These are phyloP conservation scores for Debaryomyces hansenii DNA, from an alignment of 805 yeast genomes.

Conservation along the genomic window DNA sequence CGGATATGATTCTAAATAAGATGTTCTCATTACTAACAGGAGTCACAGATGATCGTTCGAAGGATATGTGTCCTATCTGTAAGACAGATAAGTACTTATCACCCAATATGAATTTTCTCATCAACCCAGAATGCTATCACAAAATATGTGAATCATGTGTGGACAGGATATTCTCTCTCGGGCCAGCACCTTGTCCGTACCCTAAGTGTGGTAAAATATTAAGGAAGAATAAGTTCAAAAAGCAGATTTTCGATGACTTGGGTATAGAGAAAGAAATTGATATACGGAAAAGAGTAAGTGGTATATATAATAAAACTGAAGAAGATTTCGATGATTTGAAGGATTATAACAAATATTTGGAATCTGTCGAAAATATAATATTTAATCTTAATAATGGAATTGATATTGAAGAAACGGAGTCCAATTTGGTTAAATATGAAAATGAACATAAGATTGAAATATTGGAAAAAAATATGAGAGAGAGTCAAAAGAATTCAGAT, in stretches of 20 bases:
- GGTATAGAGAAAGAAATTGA: conserved; percentile 91
- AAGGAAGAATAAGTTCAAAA: conserved; percentile 85
- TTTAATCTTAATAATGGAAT: conserved; percentile 72
- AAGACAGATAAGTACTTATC: conserved; percentile 91
- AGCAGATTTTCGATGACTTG: conserved; percentile 90
- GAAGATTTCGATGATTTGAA: conserved; percentile 64
- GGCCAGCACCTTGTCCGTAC: conserved; percentile 97
- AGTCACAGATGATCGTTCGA: conserved; percentile 45
- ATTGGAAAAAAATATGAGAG: conserved; percentile 70
- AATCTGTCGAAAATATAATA: conserved; percentile 76
- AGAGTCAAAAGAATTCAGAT: conserved; percentile 61
- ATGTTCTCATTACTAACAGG: conserved; percentile 4
- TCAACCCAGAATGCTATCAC: conserved; percentile 97
- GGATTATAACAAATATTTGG: conserved; percentile 76
- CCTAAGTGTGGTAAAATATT: conserved; percentile 84
- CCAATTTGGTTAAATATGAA: conserved; percentile 66
- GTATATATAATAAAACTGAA: conserved; percentile 76
- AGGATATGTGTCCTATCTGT: conserved; percentile 96
- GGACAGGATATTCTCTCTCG: conserved; percentile 88
- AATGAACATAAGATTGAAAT: conserved; percentile 73
- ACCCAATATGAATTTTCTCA: conserved; percentile 88
- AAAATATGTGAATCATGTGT: conserved; percentile 97
- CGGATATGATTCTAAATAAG: neutral
- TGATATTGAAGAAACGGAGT: conserved; percentile 68
- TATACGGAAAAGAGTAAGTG: conserved; percentile 72